Conservation (phyloP, 106 monocot genomes). For the Platanthera guangdongensis region DNA sequence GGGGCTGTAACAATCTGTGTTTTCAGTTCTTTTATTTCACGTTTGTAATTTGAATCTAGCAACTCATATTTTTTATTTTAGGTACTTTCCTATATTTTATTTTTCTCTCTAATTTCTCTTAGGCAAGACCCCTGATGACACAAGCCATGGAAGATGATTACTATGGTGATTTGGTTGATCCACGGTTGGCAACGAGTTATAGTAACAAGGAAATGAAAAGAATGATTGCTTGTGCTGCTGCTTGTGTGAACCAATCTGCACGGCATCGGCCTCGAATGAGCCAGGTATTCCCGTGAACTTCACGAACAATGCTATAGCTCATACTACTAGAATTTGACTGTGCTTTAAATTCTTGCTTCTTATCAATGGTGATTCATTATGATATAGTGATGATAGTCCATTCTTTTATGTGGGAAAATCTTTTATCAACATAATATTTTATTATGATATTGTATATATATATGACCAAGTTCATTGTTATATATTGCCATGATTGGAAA, state of each 20-base stretch:
- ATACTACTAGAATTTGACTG: neutral
- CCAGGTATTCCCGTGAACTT: constrained; percentile 11
- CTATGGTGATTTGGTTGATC: constrained; percentile 23
- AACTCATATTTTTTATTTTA: neutral
- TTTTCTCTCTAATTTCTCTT: neutral
- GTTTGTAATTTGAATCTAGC: neutral
- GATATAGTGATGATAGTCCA: too few species aligned
- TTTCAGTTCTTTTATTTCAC: neutral
- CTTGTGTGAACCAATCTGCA: constrained; percentile 29
- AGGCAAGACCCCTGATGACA: constrained; percentile 30
- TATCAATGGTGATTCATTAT: too few species aligned
- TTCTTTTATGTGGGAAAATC: too few species aligned
- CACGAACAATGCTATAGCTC: neutral
- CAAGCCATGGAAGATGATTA: constrained; percentile 19
- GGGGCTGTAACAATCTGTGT: neutral
- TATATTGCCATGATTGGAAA: too few species aligned
- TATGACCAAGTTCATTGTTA: too few species aligned
- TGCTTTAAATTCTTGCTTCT: too few species aligned
- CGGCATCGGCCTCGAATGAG: constrained; percentile 27
- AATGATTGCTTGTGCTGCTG: constrained; percentile 34
- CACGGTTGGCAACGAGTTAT: constrained; percentile 18
- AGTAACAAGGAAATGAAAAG: constrained; percentile 20
- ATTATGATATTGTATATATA: too few species aligned
- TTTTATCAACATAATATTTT: too few species aligned
- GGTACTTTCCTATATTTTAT: neutral